Percentiles rank a stretch among this genome's conserved stretches.
Evolutionary conservation across 164 flowering plant genomes (phyloP).

Genomic region (Aristolochia contorta): DNA sequence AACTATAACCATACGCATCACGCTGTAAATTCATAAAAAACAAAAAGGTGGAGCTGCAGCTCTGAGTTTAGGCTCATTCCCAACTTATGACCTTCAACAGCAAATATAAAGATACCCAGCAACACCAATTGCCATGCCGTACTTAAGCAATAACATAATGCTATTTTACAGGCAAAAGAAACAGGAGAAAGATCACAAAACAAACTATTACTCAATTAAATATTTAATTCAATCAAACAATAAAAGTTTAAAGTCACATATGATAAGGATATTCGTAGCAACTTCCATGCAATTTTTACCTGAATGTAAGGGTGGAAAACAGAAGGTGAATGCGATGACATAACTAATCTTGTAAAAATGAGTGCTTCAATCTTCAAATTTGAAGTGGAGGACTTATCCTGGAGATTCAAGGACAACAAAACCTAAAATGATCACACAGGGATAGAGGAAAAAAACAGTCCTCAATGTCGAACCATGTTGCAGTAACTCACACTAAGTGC

Average conservation of each 20-base stretch:
- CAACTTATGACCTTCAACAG: no score
- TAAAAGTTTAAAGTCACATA: no score
- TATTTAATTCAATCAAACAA: not conserved
- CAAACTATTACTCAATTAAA: not conserved
- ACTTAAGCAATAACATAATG: no score
- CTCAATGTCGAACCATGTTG: not conserved
- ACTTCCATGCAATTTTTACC: slow-evolving; percentile 27
- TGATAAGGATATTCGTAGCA: not conserved
- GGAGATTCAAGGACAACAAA: slow-evolving; percentile 9
- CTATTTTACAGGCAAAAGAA: no score
- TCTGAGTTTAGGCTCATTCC: no score
- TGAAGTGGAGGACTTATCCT: slow-evolving; percentile 92
- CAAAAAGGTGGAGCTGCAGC: no score
- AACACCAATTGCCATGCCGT: no score
- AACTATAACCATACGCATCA: not conserved
- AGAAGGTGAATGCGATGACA: slow-evolving; percentile 88
- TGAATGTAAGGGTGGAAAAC: slow-evolving; percentile 87
- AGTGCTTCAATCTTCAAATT: slow-evolving; percentile 96
- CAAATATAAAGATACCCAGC: no score
- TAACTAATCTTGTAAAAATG: slow-evolving; percentile 79
- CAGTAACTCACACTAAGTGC: slow-evolving; percentile 64
- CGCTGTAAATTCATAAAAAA: not conserved
- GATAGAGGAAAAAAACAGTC: not conserved
- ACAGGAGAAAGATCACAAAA: no score
- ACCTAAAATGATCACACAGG: not conserved